Evolutionary conservation across 1,284 basidiomycete genomes (phyloP).

Genomic region (Cutaneotrichosporon cutaneum): DNA sequence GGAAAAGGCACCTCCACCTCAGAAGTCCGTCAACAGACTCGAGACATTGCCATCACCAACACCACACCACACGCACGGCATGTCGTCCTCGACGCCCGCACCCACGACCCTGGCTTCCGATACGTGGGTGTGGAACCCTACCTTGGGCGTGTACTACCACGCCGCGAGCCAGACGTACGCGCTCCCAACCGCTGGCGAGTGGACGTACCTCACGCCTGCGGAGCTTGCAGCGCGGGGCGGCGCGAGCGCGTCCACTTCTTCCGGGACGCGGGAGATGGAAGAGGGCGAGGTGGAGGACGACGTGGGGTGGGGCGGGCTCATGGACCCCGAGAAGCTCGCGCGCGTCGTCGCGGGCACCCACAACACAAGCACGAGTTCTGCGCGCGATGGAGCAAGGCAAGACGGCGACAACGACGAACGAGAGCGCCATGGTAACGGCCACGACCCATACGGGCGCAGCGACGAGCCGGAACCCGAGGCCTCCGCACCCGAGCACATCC

Average conservation of each 20-base stretch:
- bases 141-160: constrained; percentile 34
- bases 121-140: constrained; percentile 31
- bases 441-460: constrained; percentile 16
- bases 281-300: constrained; percentile 50
- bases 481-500: constrained; percentile 28
- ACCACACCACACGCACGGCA: neutral
- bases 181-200: constrained; percentile 24
- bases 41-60: neutral
- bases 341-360: constrained; percentile 19
- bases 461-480: neutral
- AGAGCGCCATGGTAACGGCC: neutral
- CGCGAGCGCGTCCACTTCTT: neutral
- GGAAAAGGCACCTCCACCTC: neutral
- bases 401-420: constrained; percentile 4
- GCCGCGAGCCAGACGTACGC: constrained; percentile 31
- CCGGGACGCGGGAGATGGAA: constrained; percentile 22
- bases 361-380: neutral
- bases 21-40: neutral
- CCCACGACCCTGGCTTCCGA: neutral
- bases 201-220: constrained; percentile 30
- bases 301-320: constrained; percentile 50
- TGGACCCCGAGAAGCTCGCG: constrained; percentile 43
- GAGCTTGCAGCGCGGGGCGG: constrained; percentile 18
- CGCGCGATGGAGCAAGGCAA: neutral
- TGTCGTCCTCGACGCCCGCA: neutral